Conservation (phyloP, 495 filamentous ascomycete genomes). For the Parathielavia appendiculata region DNA sequence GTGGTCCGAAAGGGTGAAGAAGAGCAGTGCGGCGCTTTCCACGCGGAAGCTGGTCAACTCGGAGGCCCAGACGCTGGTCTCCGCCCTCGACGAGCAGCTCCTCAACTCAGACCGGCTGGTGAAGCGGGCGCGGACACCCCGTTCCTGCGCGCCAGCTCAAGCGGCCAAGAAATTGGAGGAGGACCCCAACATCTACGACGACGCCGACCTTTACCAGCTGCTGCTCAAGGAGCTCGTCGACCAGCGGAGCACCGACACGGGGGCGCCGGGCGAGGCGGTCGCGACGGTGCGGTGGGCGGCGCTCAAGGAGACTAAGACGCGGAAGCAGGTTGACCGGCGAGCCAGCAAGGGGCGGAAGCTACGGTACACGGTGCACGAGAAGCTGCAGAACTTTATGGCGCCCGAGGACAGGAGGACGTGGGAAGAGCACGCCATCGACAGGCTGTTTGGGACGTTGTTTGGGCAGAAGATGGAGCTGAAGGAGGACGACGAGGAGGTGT, state of each 20-base stretch:
- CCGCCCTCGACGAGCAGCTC: constrained; percentile 70
- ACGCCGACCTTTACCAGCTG: constrained; percentile 87
- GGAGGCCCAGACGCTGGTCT: constrained; percentile 57
- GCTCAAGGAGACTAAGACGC: constrained; percentile 73
- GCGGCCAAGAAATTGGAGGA: constrained; percentile 48
- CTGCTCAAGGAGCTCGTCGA: constrained; percentile 89
- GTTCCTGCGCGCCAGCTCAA: constrained; percentile 69
- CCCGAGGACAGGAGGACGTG: constrained; percentile 74
- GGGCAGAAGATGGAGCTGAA: constrained; percentile 69
- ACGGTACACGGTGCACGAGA: constrained; percentile 90
- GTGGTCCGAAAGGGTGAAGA: constrained; percentile 58
- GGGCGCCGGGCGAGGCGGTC: constrained; percentile 39
- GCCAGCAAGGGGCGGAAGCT: constrained; percentile 95
- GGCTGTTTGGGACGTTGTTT: constrained; percentile 85
- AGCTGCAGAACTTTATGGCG: constrained; percentile 97
- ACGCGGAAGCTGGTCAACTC: constrained; percentile 49
- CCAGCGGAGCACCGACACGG: constrained; percentile 62
- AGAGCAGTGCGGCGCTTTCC: constrained; percentile 38
- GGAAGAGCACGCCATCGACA: constrained; percentile 71
- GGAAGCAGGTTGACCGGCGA: constrained; percentile 81
- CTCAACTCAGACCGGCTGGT: constrained; percentile 61
- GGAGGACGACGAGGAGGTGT: constrained; percentile 58
- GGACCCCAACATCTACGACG: constrained; percentile 68
- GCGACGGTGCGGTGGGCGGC: constrained; percentile 54
- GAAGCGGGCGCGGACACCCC: constrained; percentile 57